Percentiles rank a stretch among this genome's conserved stretches.
These are phyloP conservation scores for Irpex rosettiformis DNA, from an alignment of 1,284 basidiomycete genomes.

Conservation along the genomic window DNA sequence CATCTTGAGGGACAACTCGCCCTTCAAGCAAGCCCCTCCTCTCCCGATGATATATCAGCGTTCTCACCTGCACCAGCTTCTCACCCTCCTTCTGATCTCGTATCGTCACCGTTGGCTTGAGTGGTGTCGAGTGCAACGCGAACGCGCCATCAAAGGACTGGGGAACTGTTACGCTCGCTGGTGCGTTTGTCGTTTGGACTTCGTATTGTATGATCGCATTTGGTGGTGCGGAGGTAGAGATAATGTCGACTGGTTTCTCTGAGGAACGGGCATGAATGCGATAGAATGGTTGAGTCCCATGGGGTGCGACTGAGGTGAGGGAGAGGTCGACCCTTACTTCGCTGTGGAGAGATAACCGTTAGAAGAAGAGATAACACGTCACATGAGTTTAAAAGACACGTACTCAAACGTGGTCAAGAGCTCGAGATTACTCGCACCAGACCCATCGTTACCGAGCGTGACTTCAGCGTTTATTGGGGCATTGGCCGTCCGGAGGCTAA, in stretches of 20 bases:
- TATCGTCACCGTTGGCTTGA: neutral
- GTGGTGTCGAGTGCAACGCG: neutral
- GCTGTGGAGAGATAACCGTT: neutral
- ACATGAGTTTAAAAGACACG: neutral
- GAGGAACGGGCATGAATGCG: neutral
- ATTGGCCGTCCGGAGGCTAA: constrained; percentile 36
- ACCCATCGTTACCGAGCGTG: constrained; percentile 29
- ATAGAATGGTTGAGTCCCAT: neutral
- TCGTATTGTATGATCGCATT: neutral
- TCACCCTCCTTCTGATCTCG: neutral
- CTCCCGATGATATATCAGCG: neutral
- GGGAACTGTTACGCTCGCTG: neutral
- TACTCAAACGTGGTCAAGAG: neutral
- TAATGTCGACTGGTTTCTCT: neutral
- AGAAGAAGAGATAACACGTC: neutral
- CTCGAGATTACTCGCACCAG: neutral
- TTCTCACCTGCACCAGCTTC: neutral
- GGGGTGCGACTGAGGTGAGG: neutral
- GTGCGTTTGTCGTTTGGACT: neutral
- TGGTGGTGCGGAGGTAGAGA: neutral
- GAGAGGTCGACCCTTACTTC: neutral
- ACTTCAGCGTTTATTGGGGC: constrained; percentile 34
- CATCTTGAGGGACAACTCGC: neutral
- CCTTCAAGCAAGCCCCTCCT: neutral
- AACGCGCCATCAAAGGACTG: neutral